A percentile compares a stretch with the other conserved stretches of the same genome.
Conservation (phyloP, 2,329 filamentous ascomycete species). For the Calonectria crousiana region DNA sequence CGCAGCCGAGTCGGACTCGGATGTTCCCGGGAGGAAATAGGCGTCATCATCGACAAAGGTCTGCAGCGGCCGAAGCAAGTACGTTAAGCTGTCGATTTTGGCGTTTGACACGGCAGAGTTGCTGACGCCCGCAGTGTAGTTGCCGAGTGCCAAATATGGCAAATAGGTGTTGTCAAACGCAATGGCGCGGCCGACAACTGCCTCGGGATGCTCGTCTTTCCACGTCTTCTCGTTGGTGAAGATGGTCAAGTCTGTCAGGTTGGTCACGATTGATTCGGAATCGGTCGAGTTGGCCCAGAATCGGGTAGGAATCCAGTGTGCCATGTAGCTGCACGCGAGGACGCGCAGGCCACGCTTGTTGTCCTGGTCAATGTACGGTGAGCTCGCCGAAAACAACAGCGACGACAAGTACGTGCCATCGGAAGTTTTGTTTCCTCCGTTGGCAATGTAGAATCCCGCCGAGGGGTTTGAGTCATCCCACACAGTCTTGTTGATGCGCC, state of each 20-base stretch:
- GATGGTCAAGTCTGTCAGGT: neutral
- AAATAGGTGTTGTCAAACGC: neutral
- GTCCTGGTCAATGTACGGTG: neutral
- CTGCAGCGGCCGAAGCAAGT: neutral
- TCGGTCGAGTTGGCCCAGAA: conserved; percentile 3
- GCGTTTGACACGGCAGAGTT: neutral
- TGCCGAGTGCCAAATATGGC: neutral
- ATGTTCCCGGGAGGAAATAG: neutral
- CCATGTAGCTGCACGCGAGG: neutral
- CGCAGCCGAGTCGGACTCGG: neutral
- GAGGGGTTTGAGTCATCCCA: neutral
- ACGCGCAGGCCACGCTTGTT: neutral
- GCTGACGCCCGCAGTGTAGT: neutral
- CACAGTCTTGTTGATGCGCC: neutral
- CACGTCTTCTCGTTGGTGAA: neutral
- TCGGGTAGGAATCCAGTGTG: neutral
- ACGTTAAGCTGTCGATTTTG: neutral
- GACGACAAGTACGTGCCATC: neutral
- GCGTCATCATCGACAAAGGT: fast-evolving
- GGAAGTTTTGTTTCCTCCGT: neutral
- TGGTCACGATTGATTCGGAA: neutral
- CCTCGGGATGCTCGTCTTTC: neutral
- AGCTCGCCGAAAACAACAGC: neutral
- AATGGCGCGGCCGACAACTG: neutral
- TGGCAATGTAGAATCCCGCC: neutral